Percentiles rank a stretch among this genome's conserved stretches.
Evolutionary conservation across 768 basidiomycete species (phyloP).

Genomic region (Myochromella boudieri): DNA sequence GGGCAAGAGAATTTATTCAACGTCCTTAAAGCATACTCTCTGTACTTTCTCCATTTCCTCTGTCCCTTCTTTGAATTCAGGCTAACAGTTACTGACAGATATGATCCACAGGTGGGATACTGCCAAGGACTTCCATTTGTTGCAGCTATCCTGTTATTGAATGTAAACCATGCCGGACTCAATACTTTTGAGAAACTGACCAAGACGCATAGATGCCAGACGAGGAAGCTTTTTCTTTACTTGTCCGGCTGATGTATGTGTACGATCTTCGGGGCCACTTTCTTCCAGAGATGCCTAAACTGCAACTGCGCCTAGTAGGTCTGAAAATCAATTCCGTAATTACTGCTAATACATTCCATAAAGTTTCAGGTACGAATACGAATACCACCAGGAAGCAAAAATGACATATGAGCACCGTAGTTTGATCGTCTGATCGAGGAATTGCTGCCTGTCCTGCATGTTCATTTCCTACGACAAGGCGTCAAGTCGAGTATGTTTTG

Average conservation of each 20-base stretch:
- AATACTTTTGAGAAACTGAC: slow-evolving; percentile 9
- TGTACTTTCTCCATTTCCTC: slow-evolving; percentile 54
- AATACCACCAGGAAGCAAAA: background rate
- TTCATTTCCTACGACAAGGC: slow-evolving; percentile 92
- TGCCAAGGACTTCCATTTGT: slow-evolving; percentile 98
- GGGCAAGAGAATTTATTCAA: slow-evolving; percentile 98
- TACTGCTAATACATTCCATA: slow-evolving; percentile 4
- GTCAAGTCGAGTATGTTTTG: slow-evolving; percentile 98
- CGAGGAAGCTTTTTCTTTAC: slow-evolving; percentile 95
- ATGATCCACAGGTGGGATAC: slow-evolving; percentile 93
- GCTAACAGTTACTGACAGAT: slow-evolving; percentile 40
- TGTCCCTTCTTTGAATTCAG: slow-evolving; percentile 4
- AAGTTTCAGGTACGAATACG: slow-evolving; percentile 58
- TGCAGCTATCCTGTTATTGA: slow-evolving; percentile 88
- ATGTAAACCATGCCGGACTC: slow-evolving; percentile 49
- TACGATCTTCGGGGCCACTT: slow-evolving; percentile 97
- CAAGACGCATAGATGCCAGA: slow-evolving; percentile 84
- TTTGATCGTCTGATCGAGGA: slow-evolving; percentile 96
- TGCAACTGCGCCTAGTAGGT: slow-evolving; percentile 86
- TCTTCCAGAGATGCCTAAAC: slow-evolving; percentile 98
- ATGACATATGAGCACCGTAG: slow-evolving; percentile 35
- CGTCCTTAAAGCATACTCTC: slow-evolving; percentile 94
- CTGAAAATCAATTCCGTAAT: background rate
- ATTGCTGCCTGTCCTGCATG: slow-evolving; percentile 84
- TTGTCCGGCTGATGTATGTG: slow-evolving; percentile 93